phyloP scores from a whole-genome alignment of 2,329 filamentous ascomycete genomes.

The Nigrospora sphaerica region DNA sequence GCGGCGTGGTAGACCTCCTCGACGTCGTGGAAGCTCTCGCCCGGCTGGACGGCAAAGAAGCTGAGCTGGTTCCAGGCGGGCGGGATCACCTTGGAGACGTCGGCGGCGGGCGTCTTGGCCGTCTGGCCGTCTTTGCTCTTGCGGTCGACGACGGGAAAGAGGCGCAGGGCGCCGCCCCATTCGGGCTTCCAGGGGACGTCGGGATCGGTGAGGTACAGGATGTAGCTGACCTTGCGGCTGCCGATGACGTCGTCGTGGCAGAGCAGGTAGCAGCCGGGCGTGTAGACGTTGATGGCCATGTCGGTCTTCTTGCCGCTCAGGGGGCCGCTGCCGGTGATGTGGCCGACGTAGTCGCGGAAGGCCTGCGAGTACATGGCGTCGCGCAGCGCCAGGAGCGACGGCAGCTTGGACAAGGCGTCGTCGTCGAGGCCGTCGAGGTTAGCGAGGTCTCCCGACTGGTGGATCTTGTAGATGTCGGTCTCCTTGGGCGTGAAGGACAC shows the following conservation, averaged over 20 bases:
- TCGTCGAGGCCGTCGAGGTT: conserved; percentile 93
- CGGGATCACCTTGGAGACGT: conserved; percentile 76
- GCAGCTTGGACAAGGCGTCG: conserved; percentile 75
- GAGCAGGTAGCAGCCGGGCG: conserved; percentile 86
- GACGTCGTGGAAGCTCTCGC: conserved; percentile 98
- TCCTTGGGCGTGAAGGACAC: conserved; percentile 97
- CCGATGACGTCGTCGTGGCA: conserved; percentile 99
- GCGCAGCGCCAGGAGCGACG: conserved; percentile 83
- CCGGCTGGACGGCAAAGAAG: conserved; percentile 96
- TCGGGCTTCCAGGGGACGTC: conserved; percentile 83
- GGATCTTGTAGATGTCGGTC: conserved; percentile 99
- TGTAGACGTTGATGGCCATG: conserved; percentile 99
- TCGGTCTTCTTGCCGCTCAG: conserved; percentile 92
- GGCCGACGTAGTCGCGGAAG: conserved; percentile 83
- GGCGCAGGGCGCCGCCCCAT: conserved; percentile 86
- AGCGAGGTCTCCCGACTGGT: conserved; percentile 94
- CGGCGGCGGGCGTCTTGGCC: conserved; percentile 73
- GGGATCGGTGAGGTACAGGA: conserved; percentile 89
- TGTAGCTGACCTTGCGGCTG: conserved; percentile 92
- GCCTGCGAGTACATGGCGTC: conserved; percentile 87
- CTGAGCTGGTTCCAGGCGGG: conserved; percentile 96
- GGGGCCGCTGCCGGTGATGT: conserved; percentile 78
- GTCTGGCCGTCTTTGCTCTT: conserved; percentile 63
- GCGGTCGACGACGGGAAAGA: conserved; percentile 67
- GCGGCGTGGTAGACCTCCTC: conserved; percentile 86